Base-by-base conservation (phyloP, 2,329 filamentous ascomycete genomes). In the Diaporthe citriasiana region DNA sequence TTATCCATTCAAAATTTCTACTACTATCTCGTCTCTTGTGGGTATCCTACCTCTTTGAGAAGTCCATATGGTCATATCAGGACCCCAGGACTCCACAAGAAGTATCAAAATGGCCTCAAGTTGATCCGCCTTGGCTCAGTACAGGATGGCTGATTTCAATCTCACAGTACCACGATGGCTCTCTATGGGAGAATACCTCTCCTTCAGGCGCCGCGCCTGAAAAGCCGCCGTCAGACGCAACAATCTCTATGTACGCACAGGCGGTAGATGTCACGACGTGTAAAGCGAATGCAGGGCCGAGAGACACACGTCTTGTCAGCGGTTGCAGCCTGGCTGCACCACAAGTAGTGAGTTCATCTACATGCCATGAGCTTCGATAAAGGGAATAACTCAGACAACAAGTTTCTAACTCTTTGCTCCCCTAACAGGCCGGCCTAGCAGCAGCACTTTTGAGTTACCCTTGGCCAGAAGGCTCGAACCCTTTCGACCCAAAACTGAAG, bases 161-260 rank as follows among this genome's bases (percentile, higher is more conserved):
- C n/a, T 30, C 9, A 25, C 38, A 63, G 57, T 72, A 72, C 35
- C 47, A 65, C 25, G 70, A 72, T 25, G 70, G 70, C 25, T 55
- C 47, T 5, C 42, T 72, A 7, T 65, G 47, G 57, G 70, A 72
- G 33, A 8, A 13, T 5, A 65, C 57, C 8, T 56, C 70, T 27
- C 57, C 56, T 19, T 22, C 42, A 15, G 47, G 70, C 17, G 15
- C 30, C 8, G 19, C 40, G 35, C 69, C 69, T 4, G 55, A 55
- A 7, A 5, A 3, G 13, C 38, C 38, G n/a, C 25, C n/a, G 25
- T 71, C 70, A 12, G 38, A 45, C 10, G 38, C 57, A 45, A 12
- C 7, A 4, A 45, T 63, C 45, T 22, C 57, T 7, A 19, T 63
- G 38, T 63, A 22, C 10, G 40, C 57, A 7, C 57, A 45, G 38